Evolutionary conservation across 352 stramenopile genomes (phyloP).

Genomic region (Globisporangium canariense): DNA sequence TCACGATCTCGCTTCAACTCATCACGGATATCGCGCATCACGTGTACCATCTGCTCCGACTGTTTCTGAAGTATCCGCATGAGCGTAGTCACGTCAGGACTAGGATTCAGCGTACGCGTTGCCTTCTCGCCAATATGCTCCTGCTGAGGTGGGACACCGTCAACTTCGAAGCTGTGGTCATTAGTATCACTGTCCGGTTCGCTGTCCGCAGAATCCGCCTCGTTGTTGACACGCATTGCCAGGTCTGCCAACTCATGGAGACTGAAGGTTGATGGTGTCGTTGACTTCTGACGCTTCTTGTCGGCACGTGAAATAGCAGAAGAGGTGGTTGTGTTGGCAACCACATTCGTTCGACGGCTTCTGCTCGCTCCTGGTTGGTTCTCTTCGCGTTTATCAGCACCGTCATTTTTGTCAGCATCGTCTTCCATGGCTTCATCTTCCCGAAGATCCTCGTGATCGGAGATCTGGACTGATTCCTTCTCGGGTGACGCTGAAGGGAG

Average conservation of each 20-base stretch:
- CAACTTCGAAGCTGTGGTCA: background rate
- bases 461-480: background rate
- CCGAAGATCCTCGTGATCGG: background rate
- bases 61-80: conserved; percentile 8
- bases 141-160: background rate
- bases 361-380: background rate
- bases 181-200: background rate
- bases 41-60: conserved; percentile 12
- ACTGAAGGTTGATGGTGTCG: background rate
- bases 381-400: background rate
- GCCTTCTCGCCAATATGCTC: background rate
- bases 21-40: conserved; percentile 14
- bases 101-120: background rate
- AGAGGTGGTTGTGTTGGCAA: background rate
- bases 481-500: background rate
- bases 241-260: conserved; percentile 13
- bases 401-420: background rate
- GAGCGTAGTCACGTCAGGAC: conserved; percentile 1
- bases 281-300: conserved; percentile 1
- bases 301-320: background rate
- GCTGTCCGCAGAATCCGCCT: background rate
- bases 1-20: conserved; percentile 13
- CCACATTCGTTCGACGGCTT: background rate
- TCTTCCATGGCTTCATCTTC: background rate
- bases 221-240: conserved; percentile 13